These are phyloP conservation scores for Hygrophorus pudorinus DNA, from an alignment of 768 basidiomycete species.

Conservation along the genomic window DNA sequence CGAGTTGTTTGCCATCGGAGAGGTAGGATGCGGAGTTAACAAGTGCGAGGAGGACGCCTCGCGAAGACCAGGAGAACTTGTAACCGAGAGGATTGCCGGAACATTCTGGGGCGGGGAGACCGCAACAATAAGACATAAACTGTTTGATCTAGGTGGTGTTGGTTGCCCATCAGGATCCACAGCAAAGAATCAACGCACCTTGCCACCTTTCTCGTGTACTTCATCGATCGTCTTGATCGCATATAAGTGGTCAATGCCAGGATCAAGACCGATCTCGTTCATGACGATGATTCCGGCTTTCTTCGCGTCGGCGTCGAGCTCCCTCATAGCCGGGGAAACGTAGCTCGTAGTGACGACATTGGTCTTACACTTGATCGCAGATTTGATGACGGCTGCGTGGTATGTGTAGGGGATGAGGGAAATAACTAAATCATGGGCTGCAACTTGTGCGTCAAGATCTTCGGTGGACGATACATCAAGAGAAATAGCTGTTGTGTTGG, in stretches of 20 bases:
- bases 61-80: conserved; percentile 98
- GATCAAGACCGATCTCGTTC: conserved; percentile 98
- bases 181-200: conserved; percentile 37
- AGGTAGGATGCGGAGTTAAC: conserved; percentile 84
- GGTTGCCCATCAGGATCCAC: neutral
- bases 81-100: conserved; percentile 94
- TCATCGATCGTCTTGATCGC: conserved; percentile 91
- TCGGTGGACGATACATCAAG: conserved; percentile 69
- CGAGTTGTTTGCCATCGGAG: conserved; percentile 50
- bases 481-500: conserved; percentile 61
- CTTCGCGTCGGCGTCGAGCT: conserved; percentile 70
- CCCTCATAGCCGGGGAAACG: conserved; percentile 85
- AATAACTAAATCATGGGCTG: conserved; percentile 86
- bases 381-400: conserved; percentile 85
- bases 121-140: conserved; percentile 94
- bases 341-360: conserved; percentile 96
- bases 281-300: conserved; percentile 87
- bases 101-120: conserved; percentile 86
- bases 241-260: conserved; percentile 90
- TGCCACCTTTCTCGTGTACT: conserved; percentile 90
- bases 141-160: conserved; percentile 55
- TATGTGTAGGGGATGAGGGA: conserved; percentile 93
- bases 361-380: conserved; percentile 82
- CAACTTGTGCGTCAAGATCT: conserved; percentile 73
- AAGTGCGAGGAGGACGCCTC: conserved; percentile 90